Conservation (phyloP, 192 early-diverging fungal genomes). For the Powellomyces hirtus region DNA sequence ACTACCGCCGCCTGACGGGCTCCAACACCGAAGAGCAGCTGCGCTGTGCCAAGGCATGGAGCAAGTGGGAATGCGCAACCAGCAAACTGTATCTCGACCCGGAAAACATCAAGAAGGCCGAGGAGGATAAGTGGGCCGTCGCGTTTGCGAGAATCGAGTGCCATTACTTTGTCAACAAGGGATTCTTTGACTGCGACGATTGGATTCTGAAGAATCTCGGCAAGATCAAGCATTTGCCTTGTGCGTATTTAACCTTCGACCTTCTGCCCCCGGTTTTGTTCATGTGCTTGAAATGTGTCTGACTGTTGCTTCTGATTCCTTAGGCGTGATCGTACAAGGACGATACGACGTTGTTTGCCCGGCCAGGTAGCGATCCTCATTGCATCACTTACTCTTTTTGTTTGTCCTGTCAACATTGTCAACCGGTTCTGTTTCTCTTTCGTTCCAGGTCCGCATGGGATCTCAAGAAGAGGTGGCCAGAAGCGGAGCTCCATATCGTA, state of each 20-base stretch:
- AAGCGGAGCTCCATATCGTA: constrained; percentile 65
- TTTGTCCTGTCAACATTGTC: too few species aligned
- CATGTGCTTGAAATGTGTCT: not conserved
- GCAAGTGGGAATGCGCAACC: constrained; percentile 58
- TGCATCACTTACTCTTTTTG: too few species aligned
- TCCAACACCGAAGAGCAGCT: constrained; percentile 47
- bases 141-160: constrained; percentile 73
- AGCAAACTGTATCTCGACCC: constrained; percentile 52
- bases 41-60: constrained; percentile 56
- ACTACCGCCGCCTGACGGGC: constrained; percentile 64
- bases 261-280: not conserved
- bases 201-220: constrained; percentile 62
- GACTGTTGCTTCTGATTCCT: not conserved
- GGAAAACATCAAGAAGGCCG: constrained; percentile 55
- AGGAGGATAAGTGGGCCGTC: constrained; percentile 57
- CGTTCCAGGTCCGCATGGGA: constrained; percentile 47
- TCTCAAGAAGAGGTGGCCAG: constrained; percentile 57
- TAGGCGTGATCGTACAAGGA: constrained; percentile 61
- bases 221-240: constrained; percentile 64
- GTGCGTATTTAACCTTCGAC: not conserved
- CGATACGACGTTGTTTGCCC: constrained; percentile 61
- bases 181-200: constrained; percentile 62
- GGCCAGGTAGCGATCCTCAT: too few species aligned
- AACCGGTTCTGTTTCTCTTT: too few species aligned
- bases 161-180: constrained; percentile 69